Conservation (phyloP, 176 grass and related monocot genomes). For the Luzula sylvatica region DNA sequence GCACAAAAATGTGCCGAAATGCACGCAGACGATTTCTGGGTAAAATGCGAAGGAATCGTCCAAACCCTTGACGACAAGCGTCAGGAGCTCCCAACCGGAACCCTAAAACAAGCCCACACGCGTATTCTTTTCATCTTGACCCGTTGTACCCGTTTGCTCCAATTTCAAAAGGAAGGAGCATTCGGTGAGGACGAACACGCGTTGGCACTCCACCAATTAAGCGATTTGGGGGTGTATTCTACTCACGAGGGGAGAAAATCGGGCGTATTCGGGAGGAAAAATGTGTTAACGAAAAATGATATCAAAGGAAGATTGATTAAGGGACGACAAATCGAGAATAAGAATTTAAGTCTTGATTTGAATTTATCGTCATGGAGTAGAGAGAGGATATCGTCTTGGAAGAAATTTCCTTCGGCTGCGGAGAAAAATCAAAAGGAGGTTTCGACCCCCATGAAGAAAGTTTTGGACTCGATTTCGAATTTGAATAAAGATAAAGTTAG, state of each 20-base stretch:
- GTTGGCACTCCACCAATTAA: constrained; percentile 67
- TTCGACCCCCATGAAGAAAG: constrained; percentile 28
- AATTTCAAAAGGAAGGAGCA: constrained; percentile 67
- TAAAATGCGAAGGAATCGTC: constrained; percentile 62
- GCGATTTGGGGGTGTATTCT: constrained; percentile 69
- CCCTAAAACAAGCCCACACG: constrained; percentile 62
- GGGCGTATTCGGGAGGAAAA: constrained; percentile 40
- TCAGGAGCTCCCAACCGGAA: constrained; percentile 55
- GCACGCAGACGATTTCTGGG: constrained; percentile 69
- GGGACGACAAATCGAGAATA: constrained; percentile 54
- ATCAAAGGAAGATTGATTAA: constrained; percentile 74
- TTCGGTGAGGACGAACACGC: constrained; percentile 24
- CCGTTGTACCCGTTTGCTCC: constrained; percentile 75
- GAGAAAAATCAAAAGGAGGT: constrained; percentile 50
- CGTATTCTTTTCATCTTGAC: constrained; percentile 90
- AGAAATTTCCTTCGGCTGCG: constrained; percentile 83
- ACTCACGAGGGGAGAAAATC: constrained; percentile 21
- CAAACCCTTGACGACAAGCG: constrained; percentile 70
- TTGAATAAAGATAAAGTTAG: constrained; percentile 30
- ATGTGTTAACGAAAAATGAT: constrained; percentile 51
- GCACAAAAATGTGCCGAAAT: constrained; percentile 76
- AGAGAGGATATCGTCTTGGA: constrained; percentile 74
- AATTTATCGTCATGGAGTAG: constrained; percentile 30
- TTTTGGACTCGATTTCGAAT: constrained; percentile 16
- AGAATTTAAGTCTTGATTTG: constrained; percentile 52